Evolutionary conservation across 257 asterid genomes (phyloP), one percentile per base, ranked within the genome.

Genomic region (Eucommia ulmoides): DNA sequence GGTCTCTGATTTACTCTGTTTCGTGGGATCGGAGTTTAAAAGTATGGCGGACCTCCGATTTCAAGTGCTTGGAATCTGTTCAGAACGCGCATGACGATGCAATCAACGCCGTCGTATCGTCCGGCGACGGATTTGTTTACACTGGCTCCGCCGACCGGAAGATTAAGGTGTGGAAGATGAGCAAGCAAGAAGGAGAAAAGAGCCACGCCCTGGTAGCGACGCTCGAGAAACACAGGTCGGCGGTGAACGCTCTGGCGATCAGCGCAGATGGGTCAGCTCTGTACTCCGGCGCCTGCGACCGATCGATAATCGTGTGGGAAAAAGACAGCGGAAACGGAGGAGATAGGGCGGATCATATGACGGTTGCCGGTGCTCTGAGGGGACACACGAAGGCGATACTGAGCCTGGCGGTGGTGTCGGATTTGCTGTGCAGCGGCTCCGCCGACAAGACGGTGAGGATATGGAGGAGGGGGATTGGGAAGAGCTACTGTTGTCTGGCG

Each of bases 251-350:
- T 1, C 45, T 88, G 65, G 93, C 93, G 1, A 24, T 88, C 1
- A 77, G 80, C 64, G 4, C 45, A 1, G 93, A 79, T 11, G 95
- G 81, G 1, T 59, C 69, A 5, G 56, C 77, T 5, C 45, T 88
- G 26, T 88, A 83, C 42, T 88, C 97, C 19, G 97, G 97, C n/a
- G 94, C 95, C 0, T 74, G 88, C 44, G 94, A 83, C 49, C 55
- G 95, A 51, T 84, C 93, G 29, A 77, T 83, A 21, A 57, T 88
- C 0, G 93, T 83, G 25, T 88, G 94, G 97, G 84, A 69, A 19
- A 74, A 52, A 45, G 69, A 64, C 11, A 70, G 65, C 16, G 67
- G 48, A 16, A 3, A 19, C 11, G 71, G 65, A 14, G 68, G 76
- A 38, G 71, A 38, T 19, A 70, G 20, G 0, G n/a, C n/a, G n/a